Percentiles rank a stretch among this genome's conserved stretches.
These are phyloP conservation scores for Sclerotinia glacialis DNA, from an alignment of 2,329 filamentous ascomycete genomes.

Conservation along the genomic window DNA sequence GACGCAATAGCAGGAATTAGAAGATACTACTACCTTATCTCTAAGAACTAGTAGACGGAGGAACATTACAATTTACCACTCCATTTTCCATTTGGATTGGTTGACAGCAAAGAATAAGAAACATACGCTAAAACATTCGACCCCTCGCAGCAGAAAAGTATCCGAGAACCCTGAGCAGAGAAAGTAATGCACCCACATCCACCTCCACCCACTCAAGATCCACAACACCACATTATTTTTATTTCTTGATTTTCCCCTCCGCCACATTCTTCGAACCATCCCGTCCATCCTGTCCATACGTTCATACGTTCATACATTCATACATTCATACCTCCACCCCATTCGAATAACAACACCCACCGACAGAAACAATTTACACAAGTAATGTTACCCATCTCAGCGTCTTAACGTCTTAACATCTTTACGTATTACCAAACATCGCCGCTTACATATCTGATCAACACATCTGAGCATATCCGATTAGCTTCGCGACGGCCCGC, in stretches of 20 bases:
- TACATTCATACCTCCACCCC: too few relatives aligned
- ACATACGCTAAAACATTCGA: slow-evolving; percentile 14
- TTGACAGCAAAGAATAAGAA: slow-evolving; percentile 4
- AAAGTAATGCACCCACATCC: not conserved
- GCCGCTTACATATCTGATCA: slow-evolving; percentile 10
- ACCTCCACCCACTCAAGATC: slow-evolving; percentile 4
- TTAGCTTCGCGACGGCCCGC: slow-evolving; percentile 22
- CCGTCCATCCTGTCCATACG: too few relatives aligned
- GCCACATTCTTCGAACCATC: slow-evolving; percentile 9
- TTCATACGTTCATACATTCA: too few relatives aligned
- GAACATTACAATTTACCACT: not conserved
- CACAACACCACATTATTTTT: slow-evolving; percentile 5
- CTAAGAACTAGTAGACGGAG: slow-evolving; percentile 6
- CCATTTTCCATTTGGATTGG: slow-evolving; percentile 1
- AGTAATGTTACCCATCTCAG: slow-evolving; percentile 3
- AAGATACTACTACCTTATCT: slow-evolving; percentile 3
- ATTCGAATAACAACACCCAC: not conserved
- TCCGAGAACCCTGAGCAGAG: not conserved
- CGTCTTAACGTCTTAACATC: not conserved
- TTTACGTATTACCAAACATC: not conserved
- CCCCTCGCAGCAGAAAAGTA: slow-evolving; percentile 18
- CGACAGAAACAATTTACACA: not conserved
- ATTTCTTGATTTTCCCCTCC: slow-evolving; percentile 11
- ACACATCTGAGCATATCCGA: slow-evolving; percentile 8
- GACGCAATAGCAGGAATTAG: not conserved